phyloP scores from a whole-genome alignment of 2,329 filamentous ascomycete genomes.

The Fusarium ramigenum region DNA sequence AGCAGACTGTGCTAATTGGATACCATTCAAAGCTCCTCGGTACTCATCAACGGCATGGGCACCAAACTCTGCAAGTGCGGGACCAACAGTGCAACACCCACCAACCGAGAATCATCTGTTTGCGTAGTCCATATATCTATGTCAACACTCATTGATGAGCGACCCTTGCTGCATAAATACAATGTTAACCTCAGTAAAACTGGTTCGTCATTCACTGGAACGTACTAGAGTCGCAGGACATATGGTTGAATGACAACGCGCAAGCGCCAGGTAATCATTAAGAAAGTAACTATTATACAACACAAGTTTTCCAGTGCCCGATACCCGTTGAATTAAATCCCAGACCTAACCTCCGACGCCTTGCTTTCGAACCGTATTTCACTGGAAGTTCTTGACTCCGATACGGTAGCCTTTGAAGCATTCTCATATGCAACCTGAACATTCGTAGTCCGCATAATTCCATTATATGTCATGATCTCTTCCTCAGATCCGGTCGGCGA shows the following conservation, averaged over 20 bases:
- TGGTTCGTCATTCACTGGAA: fast-evolving
- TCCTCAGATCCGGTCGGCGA: constrained; percentile 50
- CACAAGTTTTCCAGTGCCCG: fast-evolving
- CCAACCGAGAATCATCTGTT: not conserved
- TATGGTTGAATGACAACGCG: fast-evolving
- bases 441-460: constrained; percentile 51
- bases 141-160: too few species aligned
- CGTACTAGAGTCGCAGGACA: not conserved
- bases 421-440: constrained; percentile 40
- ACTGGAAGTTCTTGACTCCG: constrained; percentile 22
- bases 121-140: fast-evolving
- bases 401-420: constrained; percentile 8
- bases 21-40: fast-evolving
- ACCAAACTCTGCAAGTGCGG: too few species aligned
- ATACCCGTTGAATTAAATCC: not conserved
- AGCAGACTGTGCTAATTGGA: not conserved
- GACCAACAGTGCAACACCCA: not conserved
- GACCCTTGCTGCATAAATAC: not conserved
- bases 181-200: fast-evolving
- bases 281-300: not conserved
- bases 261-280: not conserved
- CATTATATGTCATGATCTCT: constrained; percentile 53
- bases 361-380: constrained; percentile 24
- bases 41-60: fast-evolving
- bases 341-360: not conserved